Evolutionary conservation across 139 green algal genomes (phyloP), one percentile per base, ranked within the genome.

Genomic region (Bryopsis sp.): DNA sequence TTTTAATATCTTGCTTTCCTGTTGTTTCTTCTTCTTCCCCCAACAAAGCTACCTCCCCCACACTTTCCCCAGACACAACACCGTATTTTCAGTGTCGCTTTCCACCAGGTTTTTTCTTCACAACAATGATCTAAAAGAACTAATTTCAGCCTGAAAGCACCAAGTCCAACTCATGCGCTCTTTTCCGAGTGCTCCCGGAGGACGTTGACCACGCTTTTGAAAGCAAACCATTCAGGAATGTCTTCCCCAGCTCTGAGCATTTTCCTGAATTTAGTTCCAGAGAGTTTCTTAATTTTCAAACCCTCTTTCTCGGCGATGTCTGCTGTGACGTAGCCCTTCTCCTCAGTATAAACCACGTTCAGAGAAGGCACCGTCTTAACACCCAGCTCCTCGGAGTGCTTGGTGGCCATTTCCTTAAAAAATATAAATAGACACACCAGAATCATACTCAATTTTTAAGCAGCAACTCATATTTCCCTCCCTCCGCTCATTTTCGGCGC

Each of bases 181-280:
- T 69, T 57, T 1, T 50, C 37, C 7, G 58, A 76, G 34, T 81
- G 38, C 32, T 88, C 80, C 15, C 87, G 77, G 48, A 95, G 68
- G 36, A 95, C 87, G 64, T 86, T 37, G 7, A 94, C 84, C 22
- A 95, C 88, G 4, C 67, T 84, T 75, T 91, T 95, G 84, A 97
- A 97, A 5, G 90, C 89, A 82, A 98, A 97, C 92, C 92, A 97
- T 67, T 97, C 91, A 22, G 92, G 92, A 74, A 97, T 96, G 35
- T 96, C 91, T 39, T 92, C 86, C 19, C 90, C 89, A 26, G 46
- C 58, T 59, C 89, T 81, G 72, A 96, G 83, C 89, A 96, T 94
- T 76, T 96, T 78, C 47, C 90, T 76, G 83, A 97, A 97, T 77
- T 96, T 92, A 60, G 90, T 97, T 67, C 90, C 90, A 19, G 78